Conservation (phyloP, 129 eudicot species). For the Arctium lappa region DNA sequence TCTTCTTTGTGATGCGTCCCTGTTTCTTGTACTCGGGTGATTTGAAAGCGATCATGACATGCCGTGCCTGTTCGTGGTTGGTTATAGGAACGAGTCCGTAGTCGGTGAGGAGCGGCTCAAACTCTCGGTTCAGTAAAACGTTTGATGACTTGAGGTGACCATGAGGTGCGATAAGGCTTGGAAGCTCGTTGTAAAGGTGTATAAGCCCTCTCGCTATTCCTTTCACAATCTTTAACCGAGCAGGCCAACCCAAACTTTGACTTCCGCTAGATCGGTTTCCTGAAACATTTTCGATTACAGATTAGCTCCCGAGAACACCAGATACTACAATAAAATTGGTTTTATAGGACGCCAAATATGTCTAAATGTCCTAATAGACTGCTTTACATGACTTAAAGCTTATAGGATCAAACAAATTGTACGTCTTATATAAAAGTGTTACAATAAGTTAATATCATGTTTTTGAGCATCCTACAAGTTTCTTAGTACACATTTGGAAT, state of each 20-base stretch:
- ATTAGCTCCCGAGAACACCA: not conserved
- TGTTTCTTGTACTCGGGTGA: constrained; percentile 57
- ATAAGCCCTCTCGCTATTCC: constrained; percentile 62
- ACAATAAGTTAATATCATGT: not conserved
- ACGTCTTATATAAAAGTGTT: not conserved
- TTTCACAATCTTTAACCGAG: constrained; percentile 59
- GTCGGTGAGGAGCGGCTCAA: constrained; percentile 54
- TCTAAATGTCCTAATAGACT: not conserved
- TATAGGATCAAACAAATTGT: not conserved
- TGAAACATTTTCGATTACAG: constrained; percentile 17
- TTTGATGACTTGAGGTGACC: constrained; percentile 76
- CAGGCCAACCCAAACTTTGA: constrained; percentile 47
- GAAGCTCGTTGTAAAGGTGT: constrained; percentile 62
- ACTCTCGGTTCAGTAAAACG: constrained; percentile 45
- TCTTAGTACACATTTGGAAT: not conserved
- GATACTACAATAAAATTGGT: not conserved
- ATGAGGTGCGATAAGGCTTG: constrained; percentile 53
- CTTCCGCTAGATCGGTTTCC: constrained; percentile 39
- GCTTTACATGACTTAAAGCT: not conserved
- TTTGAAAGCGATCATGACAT: constrained; percentile 51
- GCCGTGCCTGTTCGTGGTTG: constrained; percentile 58
- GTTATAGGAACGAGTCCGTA: constrained; percentile 50
- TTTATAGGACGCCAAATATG: not conserved
- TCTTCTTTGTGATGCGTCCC: constrained; percentile 46
- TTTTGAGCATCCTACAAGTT: no score